phyloP scores from a whole-genome alignment of 495 filamentous ascomycete genomes.

The Margaritispora aquatica region DNA sequence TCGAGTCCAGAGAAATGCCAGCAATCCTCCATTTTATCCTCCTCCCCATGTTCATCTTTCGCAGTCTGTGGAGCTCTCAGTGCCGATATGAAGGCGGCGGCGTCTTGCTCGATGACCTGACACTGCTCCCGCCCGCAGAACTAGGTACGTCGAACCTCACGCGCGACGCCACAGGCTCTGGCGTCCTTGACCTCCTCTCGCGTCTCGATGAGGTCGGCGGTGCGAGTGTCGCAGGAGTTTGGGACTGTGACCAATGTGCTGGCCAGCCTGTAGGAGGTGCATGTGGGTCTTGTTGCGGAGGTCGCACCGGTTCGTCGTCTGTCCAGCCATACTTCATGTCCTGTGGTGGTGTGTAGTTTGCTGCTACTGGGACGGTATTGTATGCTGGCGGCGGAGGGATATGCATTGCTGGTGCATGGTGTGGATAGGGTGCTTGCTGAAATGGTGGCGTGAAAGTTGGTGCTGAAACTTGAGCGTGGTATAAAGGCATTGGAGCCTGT shows the following conservation, averaged over 20 bases:
- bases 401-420: not conserved
- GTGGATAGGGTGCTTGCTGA: not conserved
- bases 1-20: not conserved
- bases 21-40: not conserved
- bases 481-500: not conserved
- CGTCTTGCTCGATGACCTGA: not conserved
- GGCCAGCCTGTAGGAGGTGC: constrained; percentile 21
- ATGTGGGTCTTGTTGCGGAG: constrained; percentile 2
- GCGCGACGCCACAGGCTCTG: constrained; percentile 1
- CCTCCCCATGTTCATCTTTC: not conserved
- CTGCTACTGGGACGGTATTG: constrained; percentile 1
- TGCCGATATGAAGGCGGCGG: constrained; percentile 12
- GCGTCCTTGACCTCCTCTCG: not conserved
- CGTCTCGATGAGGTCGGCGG: not conserved
- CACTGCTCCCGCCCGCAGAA: not conserved
- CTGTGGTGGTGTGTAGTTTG: constrained; percentile 1
- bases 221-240: constrained; percentile 5
- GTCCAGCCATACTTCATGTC: constrained; percentile 22
- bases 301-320: not conserved
- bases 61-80: not conserved
- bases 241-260: constrained; percentile 14
- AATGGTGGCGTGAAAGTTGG: not conserved
- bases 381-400: not conserved
- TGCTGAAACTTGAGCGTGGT: not conserved
- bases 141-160: constrained; percentile 16